Evolutionary conservation across 306 rosid genomes (phyloP).

Genomic region (Crataegus laevigata): DNA sequence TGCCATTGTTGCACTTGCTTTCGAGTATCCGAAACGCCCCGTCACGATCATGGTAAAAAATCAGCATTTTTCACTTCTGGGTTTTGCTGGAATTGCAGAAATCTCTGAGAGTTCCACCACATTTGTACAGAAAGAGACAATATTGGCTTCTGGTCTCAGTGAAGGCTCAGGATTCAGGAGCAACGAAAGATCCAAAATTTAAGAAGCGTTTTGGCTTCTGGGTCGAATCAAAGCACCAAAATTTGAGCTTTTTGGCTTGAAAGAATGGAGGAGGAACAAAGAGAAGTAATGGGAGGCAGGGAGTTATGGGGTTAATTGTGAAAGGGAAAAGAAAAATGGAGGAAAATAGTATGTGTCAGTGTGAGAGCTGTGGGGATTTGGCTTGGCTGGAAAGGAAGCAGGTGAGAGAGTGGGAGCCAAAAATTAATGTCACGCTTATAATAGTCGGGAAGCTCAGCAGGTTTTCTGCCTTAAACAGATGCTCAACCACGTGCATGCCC

Average conservation of each 20-base stretch:
- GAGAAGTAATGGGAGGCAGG: constrained; percentile 33
- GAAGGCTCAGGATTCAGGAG: constrained; percentile 11
- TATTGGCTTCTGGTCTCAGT: constrained; percentile 4
- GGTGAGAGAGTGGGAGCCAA: constrained; percentile 41
- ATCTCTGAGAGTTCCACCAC: constrained; percentile 11
- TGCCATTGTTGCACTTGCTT: constrained; percentile 6
- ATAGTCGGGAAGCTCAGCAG: constrained; percentile 25
- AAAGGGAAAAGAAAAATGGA: constrained; percentile 19
- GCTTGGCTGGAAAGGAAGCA: constrained; percentile 65
- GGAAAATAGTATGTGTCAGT: constrained; percentile 28
- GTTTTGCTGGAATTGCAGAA: constrained; percentile 22
- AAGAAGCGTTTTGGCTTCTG: constrained; percentile 2
- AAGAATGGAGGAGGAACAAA: constrained; percentile 5
- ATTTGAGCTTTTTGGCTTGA: constrained; percentile 21
- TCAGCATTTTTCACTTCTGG: constrained; percentile 28
- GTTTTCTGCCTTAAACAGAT: constrained; percentile 42
- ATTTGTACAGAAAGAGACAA: constrained; percentile 20
- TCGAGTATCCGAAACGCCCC: constrained; percentile 23
- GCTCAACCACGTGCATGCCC: constrained; percentile 13
- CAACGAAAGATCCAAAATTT: constrained; percentile 30
- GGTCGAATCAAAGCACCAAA: constrained; percentile 27
- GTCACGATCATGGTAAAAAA: constrained; percentile 27
- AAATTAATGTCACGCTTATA: constrained; percentile 41
- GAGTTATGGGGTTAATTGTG: constrained; percentile 33
- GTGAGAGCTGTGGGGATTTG: background rate